Percentiles rank a stretch among this genome's conserved stretches.
Evolutionary conservation across 2,329 filamentous ascomycete species (phyloP).

Genomic region (Penicillium rolfsii): DNA sequence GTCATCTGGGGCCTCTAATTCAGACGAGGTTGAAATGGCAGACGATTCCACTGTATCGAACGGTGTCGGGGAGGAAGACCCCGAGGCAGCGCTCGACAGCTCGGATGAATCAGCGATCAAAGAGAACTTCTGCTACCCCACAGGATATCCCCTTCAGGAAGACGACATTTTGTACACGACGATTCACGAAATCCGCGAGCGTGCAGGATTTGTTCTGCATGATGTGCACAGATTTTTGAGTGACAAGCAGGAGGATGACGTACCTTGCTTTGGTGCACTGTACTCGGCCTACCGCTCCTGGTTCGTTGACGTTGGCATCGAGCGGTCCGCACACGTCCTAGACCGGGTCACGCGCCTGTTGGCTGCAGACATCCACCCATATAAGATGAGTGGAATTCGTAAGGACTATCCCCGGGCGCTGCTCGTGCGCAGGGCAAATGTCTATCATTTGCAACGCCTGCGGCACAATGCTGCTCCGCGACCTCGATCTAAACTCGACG

Average conservation of each 20-base stretch:
- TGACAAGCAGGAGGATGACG: conserved; percentile 88
- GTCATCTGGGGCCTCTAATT: conserved; percentile 37
- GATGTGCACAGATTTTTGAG: conserved; percentile 82
- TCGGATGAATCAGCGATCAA: conserved; percentile 67
- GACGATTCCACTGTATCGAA: conserved; percentile 44
- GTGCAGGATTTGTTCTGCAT: conserved; percentile 78
- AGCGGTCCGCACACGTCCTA: conserved; percentile 89
- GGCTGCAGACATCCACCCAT: conserved; percentile 82
- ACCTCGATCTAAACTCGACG: conserved; percentile 88
- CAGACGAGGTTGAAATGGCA: conserved; percentile 51
- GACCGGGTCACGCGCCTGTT: conserved; percentile 85
- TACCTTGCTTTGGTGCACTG: conserved; percentile 88
- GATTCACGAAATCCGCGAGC: conserved; percentile 79
- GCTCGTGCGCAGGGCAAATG: conserved; percentile 88
- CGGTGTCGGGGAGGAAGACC: conserved; percentile 40
- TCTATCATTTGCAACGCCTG: conserved; percentile 91
- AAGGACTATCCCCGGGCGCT: conserved; percentile 92
- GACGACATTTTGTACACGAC: conserved; percentile 68
- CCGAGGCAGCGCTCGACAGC: conserved; percentile 58
- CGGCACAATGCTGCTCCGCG: conserved; percentile 90
- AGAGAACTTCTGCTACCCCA: conserved; percentile 84
- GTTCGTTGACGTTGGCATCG: conserved; percentile 97
- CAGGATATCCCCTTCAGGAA: conserved; percentile 76
- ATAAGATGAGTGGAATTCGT: conserved; percentile 89
- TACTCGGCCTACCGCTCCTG: conserved; percentile 92